These are phyloP conservation scores for Barbatosphaeria neglecta DNA, from an alignment of 495 filamentous ascomycete genomes.

Conservation along the genomic window DNA sequence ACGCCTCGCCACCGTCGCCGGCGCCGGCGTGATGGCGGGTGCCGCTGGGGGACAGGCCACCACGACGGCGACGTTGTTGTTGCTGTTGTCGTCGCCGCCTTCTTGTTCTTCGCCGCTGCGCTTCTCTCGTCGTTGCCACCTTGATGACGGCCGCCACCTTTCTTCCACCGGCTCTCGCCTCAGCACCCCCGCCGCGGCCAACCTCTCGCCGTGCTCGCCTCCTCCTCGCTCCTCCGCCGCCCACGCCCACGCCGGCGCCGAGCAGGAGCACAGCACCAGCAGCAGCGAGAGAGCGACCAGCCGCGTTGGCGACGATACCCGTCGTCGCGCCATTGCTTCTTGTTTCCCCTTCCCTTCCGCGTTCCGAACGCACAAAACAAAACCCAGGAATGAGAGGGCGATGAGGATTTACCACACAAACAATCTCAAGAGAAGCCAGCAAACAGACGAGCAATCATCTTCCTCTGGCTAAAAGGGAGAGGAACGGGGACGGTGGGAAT, in stretches of 20 bases:
- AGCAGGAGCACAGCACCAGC: background rate
- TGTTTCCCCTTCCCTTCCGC: too few relatives aligned
- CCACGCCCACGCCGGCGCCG: background rate
- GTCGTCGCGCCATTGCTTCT: too few relatives aligned
- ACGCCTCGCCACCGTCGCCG: constrained; percentile 2
- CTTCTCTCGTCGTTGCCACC: background rate
- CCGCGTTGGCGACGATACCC: too few relatives aligned
- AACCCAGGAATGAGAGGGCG: background rate
- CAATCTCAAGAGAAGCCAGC: background rate
- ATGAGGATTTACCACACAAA: too few relatives aligned
- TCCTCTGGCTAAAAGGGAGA: background rate
- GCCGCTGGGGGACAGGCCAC: background rate
- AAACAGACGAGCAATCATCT: constrained; percentile 1
- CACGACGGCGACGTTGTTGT: background rate
- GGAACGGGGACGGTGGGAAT: background rate
- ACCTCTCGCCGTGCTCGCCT: background rate
- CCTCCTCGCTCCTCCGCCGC: background rate
- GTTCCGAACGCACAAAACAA: background rate
- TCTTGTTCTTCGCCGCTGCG: background rate
- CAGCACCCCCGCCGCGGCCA: background rate
- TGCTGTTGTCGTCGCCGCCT: background rate
- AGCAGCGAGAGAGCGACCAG: background rate
- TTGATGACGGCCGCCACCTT: too few relatives aligned
- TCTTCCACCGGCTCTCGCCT: background rate
- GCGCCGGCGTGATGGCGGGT: background rate